Evolutionary conservation across 768 basidiomycete species (phyloP), one percentile per base, ranked within the genome.

Genomic region (Dentipellis sp.): DNA sequence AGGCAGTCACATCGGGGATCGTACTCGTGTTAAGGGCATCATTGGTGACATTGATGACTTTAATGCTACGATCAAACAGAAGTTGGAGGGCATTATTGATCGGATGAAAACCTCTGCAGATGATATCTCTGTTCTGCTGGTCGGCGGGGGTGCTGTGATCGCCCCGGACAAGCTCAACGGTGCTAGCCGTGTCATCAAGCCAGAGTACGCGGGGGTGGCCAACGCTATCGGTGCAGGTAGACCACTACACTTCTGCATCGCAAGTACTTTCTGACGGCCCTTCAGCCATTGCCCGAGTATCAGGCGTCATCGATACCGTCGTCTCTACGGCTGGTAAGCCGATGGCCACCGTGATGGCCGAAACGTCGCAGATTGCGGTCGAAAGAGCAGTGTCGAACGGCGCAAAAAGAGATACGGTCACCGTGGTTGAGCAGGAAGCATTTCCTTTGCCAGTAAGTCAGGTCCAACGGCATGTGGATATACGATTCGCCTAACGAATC

Each of bases 81-180:
- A 72, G 59, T 54, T 75, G 12, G 75, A 86, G 69, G 69, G 69
- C 12, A 74, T 74, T 1, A 67, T 84, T 9, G 84, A 85, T 62
- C 67, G 67, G 22, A 84, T 86, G 82, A 86, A 86, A 72, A 85
- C 83, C 4, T 77, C 75, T 35, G 75, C 76, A 1, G 75, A 76
- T 22, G 78, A 80, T 62, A 72, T 78, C 46, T 77, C 81, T 22
- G 73, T 84, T 10, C 74, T 83, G 29, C 74, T 86, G 1, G 84
- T 85, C 38, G 84, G 84, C 21, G 84, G 84, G 14, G 84, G 84
- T 4, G 78, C 80, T 0, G 78, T 85, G 60, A 71, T 86, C 36
- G 73, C 78, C 10, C 82, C 84, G 0, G 67, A 73, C 9, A 52
- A 67, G 10, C 72, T 86, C 0, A 68, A 65, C 35, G 84, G 84